A percentile compares a stretch with the other conserved stretches of the same genome.
These are phyloP conservation scores for Fagopyrum tataricum DNA, from an alignment of 148 eudicot genomes.

Conservation along the genomic window DNA sequence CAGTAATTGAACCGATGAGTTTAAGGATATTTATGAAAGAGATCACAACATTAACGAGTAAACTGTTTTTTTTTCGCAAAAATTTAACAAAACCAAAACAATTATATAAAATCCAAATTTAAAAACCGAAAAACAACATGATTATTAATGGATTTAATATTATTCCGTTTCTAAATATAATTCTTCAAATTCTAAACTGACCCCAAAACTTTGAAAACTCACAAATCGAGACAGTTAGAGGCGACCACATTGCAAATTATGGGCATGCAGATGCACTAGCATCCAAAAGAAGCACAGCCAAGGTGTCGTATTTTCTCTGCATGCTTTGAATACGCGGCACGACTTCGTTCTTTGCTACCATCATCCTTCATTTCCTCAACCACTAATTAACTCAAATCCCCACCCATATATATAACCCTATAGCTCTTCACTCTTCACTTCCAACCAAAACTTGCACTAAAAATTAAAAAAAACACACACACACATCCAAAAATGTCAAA, in stretches of 20 bases:
- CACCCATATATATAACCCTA: not conserved
- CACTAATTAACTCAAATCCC: not conserved
- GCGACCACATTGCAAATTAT: not conserved
- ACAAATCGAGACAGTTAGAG: not conserved
- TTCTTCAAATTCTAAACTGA: no score
- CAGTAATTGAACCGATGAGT: no score
- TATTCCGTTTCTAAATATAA: no score
- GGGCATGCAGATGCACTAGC: not conserved
- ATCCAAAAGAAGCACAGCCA: not conserved
- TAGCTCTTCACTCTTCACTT: not conserved
- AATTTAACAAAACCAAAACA: not conserved
- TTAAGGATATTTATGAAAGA: no score
- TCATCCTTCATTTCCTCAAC: not conserved
- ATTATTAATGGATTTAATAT: no score
- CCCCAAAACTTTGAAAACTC: no score
- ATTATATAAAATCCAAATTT: no score
- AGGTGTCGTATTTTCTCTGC: constrained; percentile 4
- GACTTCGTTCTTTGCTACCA: not conserved
- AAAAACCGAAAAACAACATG: not conserved
- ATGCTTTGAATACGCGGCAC: not conserved
- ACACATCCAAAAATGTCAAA: not conserved
- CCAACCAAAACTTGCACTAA: not conserved
- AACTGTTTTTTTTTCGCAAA: no score
- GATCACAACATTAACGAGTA: no score
- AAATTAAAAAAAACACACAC: not conserved